Conservation (phyloP, 129 eudicot species). For the Smallanthus sonchifolius region DNA sequence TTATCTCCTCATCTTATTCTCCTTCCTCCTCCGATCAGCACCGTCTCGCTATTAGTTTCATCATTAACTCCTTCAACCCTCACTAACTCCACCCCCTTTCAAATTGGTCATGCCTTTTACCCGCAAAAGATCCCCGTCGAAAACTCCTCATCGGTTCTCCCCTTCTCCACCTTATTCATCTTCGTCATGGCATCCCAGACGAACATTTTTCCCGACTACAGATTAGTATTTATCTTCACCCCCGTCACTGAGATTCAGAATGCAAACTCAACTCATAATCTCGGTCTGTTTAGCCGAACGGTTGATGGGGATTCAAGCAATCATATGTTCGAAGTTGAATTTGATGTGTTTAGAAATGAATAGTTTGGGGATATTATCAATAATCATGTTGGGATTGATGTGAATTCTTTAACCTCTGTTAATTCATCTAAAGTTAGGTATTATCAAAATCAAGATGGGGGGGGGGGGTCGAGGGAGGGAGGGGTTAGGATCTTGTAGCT, state of each 20-base stretch:
- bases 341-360: constrained; percentile 60
- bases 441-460: constrained; percentile 26
- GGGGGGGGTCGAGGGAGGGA: too few species aligned
- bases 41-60: constrained; percentile 45
- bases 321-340: constrained; percentile 67
- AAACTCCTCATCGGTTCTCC: constrained; percentile 37
- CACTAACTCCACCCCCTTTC: constrained; percentile 33
- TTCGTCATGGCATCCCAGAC: constrained; percentile 64
- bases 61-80: constrained; percentile 60
- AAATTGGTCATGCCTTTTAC: constrained; percentile 59
- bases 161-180: constrained; percentile 66
- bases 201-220: constrained; percentile 48
- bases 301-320: constrained; percentile 42
- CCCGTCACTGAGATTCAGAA: constrained; percentile 47
- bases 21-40: constrained; percentile 9
- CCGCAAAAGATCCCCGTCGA: constrained; percentile 44
- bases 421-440: constrained; percentile 46
- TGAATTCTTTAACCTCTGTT: constrained; percentile 51
- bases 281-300: constrained; percentile 50
- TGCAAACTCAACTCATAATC: constrained; percentile 45
- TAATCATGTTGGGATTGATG: constrained; percentile 70
- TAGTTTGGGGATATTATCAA: constrained; percentile 50
- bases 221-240: constrained; percentile 54
- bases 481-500: constrained; percentile 31
- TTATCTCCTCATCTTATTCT: not conserved